Evolutionary conservation across 2,329 filamentous ascomycete genomes (phyloP), one percentile per base, ranked within the genome.

Genomic region (Phialemoniopsis sp.): DNA sequence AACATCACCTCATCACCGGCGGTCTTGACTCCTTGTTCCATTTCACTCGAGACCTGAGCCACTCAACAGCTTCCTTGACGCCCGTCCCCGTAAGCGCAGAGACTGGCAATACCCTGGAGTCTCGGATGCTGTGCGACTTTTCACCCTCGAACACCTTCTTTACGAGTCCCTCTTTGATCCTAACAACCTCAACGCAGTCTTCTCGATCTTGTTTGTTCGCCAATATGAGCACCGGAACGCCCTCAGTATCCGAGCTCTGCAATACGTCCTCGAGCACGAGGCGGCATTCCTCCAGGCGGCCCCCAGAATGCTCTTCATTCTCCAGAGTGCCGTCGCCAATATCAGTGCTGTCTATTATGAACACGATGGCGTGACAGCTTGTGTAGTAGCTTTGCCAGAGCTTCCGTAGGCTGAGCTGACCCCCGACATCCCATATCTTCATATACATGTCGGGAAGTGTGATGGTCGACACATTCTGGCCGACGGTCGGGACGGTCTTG

Each of bases 121-220:
- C 93, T 47, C 91, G 78, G 38, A 96, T 88, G 46, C 82, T 86
- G 32, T 76, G 78, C 0, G 89, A 89, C 66, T 91, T 93, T 58
- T 95, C 88, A 15, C 93, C 88, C 69, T 97, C 90, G 69, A 95
- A 93, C 16, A 98, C 90, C 67, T 87, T 89, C 65, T 95, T 85
- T 37, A 98, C 90, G 39, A 97, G 72, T 0, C 91, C 93, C 62
- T 98, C 93, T 67, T 98, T 98, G 58, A 98, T 96, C 48, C 89
- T 75, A 44, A 97, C 91, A 3, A 96, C 93, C 72, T 98, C 93
- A 38, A 97, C 87, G 52, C 91, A 97, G 63, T 97, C 93, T 64
- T 98, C 93, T 3, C 91, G 72, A 61, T 98, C 93, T 67, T 98
- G 93, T 67, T 98, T 98, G 61, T 98, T 98, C 45, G 93, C 93